phyloP scores from a whole-genome alignment of 805 yeast genomes.

The Metschnikowia kunwiensis region DNA sequence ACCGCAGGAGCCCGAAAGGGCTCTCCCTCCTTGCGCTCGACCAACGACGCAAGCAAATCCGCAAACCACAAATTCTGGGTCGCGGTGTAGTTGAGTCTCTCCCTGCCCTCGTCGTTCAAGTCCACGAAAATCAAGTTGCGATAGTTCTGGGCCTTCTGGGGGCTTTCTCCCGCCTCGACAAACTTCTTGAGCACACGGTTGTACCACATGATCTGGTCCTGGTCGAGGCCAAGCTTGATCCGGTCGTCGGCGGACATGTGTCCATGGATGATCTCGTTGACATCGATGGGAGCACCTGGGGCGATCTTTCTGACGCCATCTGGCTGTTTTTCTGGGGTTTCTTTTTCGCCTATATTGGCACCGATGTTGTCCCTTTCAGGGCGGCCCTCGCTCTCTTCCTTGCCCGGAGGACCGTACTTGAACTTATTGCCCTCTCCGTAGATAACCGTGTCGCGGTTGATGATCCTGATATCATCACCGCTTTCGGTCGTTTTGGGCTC shows the following conservation, averaged over 20 bases:
- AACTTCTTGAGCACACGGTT: not conserved
- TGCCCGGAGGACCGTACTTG: too few relatives aligned
- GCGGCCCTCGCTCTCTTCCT: not conserved
- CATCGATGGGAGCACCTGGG: not conserved
- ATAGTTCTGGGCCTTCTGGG: not conserved
- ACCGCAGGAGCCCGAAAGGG: not conserved
- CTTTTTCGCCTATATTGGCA: not conserved
- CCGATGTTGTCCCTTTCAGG: not conserved
- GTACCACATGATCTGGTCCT: not conserved
- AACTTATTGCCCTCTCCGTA: not conserved
- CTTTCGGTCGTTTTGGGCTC: not conserved
- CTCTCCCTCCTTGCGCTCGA: not conserved
- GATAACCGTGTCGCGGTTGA: not conserved
- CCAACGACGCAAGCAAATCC: not conserved
- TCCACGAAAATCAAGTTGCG: not conserved
- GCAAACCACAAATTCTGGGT: conserved; percentile 1
- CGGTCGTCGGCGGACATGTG: not conserved
- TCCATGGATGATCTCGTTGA: not conserved
- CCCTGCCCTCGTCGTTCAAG: not conserved
- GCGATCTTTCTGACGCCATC: not conserved
- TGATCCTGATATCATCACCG: too few relatives aligned
- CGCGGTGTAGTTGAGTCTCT: not conserved
- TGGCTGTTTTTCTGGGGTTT: not conserved
- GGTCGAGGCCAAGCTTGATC: not conserved
- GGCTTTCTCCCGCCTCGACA: not conserved